Conservation (phyloP, 2,329 filamentous ascomycete genomes). For the Ophiostoma ips region DNA sequence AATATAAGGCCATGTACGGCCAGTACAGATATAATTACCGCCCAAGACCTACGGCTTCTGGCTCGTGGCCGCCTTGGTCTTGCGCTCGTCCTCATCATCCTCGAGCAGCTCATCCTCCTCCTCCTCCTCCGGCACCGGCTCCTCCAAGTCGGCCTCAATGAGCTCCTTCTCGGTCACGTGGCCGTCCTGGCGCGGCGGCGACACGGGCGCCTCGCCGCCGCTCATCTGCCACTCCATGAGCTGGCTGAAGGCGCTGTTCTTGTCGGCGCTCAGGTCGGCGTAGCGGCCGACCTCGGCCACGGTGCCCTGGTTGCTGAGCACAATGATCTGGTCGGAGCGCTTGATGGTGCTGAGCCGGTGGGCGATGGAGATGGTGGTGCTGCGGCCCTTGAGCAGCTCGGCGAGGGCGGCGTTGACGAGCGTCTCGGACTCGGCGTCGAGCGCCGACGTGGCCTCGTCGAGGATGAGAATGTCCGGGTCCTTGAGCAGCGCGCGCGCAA, state of each 20-base stretch:
- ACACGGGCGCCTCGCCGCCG: constrained; percentile 51
- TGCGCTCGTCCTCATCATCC: neutral
- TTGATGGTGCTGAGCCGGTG: constrained; percentile 95
- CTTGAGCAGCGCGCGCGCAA: constrained; percentile 86
- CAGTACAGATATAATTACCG: too few relatives aligned
- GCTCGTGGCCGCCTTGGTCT: neutral
- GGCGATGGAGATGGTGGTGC: constrained; percentile 95
- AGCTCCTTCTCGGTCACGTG: constrained; percentile 38
- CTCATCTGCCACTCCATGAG: constrained; percentile 99
- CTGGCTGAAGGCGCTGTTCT: constrained; percentile 75
- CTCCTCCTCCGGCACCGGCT: constrained; percentile 23
- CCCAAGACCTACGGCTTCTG: neutral
- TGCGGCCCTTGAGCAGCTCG: constrained; percentile 67
- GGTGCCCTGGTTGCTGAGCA: constrained; percentile 70
- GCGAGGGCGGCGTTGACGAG: constrained; percentile 84
- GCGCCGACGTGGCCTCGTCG: constrained; percentile 88
- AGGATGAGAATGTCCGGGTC: constrained; percentile 93
- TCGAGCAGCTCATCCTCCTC: constrained; percentile 12
- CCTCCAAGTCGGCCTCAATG: constrained; percentile 34
- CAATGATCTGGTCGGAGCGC: constrained; percentile 85
- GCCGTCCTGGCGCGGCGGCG: constrained; percentile 18
- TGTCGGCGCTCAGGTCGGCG: constrained; percentile 55
- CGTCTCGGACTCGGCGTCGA: constrained; percentile 94
- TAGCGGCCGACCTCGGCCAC: constrained; percentile 90
- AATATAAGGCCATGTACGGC: too few relatives aligned